phyloP scores from a whole-genome alignment of 2,329 filamentous ascomycete species.

The Pseudogymnoascus sp. region DNA sequence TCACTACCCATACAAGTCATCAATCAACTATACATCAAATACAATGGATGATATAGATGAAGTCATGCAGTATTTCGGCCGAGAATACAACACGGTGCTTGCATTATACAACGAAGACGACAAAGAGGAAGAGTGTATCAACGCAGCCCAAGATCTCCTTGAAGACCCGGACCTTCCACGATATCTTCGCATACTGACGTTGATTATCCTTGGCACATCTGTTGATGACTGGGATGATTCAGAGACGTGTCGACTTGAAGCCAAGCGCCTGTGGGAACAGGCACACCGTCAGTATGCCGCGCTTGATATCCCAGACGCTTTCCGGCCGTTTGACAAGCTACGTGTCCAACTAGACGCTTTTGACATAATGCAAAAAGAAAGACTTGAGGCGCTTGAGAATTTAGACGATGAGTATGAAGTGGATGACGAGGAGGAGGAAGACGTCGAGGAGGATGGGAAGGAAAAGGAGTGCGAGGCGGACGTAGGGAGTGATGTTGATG shows the following conservation, averaged over 20 bases:
- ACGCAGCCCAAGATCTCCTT: neutral
- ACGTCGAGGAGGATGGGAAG: neutral
- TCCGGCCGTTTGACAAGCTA: neutral
- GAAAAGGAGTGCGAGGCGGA: neutral
- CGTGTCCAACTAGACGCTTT: neutral
- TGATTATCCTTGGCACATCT: neutral
- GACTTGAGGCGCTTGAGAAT: neutral
- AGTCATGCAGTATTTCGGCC: neutral
- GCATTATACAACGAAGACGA: neutral
- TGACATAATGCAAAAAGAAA: neutral
- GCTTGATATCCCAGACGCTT: neutral
- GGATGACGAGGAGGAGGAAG: neutral
- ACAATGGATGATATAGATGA: neutral
- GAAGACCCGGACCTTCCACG: neutral
- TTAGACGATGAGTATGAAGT: neutral
- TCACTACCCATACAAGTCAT: neutral
- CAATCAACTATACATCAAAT: neutral
- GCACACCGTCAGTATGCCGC: neutral
- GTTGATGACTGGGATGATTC: neutral
- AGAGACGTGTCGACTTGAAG: neutral
- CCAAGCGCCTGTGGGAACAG: neutral
- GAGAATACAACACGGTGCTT: neutral
- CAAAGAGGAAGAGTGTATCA: neutral
- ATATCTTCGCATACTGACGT: neutral
- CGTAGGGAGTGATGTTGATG: conserved; percentile 24